Evolutionary conservation across 2,329 filamentous ascomycete species (phyloP).

Genomic region (Periconia sp.): DNA sequence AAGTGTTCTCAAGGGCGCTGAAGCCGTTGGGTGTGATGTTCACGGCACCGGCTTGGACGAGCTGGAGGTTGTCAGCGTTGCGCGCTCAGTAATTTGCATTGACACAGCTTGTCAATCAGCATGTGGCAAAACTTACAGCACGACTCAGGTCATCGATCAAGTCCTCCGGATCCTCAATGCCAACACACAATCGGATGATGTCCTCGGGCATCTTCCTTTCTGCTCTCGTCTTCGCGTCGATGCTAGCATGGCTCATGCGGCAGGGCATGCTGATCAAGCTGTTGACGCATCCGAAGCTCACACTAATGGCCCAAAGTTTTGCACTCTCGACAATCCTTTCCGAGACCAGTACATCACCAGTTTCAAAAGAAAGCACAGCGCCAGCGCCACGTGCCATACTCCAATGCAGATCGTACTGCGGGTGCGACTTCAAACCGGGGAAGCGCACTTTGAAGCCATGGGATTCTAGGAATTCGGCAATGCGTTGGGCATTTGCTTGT

Average conservation of each 20-base stretch:
- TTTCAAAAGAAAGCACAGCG: constrained; percentile 94
- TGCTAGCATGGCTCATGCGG: constrained; percentile 98
- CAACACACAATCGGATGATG: constrained; percentile 91
- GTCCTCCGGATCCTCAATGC: constrained; percentile 91
- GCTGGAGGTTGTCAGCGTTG: constrained; percentile 36
- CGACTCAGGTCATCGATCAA: constrained; percentile 89
- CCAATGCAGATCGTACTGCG: constrained; percentile 95
- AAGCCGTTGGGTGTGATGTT: constrained; percentile 83
- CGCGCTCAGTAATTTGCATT: not conserved
- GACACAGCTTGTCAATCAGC: not conserved
- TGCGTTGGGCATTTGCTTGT: constrained; percentile 85
- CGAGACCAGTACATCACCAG: constrained; percentile 78
- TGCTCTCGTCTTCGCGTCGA: constrained; percentile 86
- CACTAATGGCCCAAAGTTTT: constrained; percentile 89
- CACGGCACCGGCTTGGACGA: constrained; percentile 93
- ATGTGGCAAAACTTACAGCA: constrained; percentile 66
- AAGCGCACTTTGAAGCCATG: constrained; percentile 95
- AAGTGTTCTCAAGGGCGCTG: constrained; percentile 54
- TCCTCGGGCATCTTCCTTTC: constrained; percentile 84
- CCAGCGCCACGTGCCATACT: constrained; percentile 93
- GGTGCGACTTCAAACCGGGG: constrained; percentile 89
- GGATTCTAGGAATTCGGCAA: constrained; percentile 87
- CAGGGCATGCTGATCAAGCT: constrained; percentile 99
- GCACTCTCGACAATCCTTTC: constrained; percentile 94
- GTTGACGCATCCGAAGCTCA: constrained; percentile 98